Base-by-base conservation (phyloP, 2,329 filamentous ascomycete genomes). In the Fusarium sp. region DNA sequence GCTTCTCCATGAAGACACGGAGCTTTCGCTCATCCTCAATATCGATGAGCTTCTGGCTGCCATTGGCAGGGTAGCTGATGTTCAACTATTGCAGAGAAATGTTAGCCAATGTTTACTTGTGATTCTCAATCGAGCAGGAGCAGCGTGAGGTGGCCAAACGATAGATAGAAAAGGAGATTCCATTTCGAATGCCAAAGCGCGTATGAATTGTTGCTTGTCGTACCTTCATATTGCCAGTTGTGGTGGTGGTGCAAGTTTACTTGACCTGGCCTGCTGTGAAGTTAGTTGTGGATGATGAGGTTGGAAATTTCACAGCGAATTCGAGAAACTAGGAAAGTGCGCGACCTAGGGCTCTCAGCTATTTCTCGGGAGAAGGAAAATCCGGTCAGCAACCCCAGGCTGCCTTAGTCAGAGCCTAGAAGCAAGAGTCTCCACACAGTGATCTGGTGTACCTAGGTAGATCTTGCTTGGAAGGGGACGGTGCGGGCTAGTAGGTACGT, bases 21-120 rank as follows among this genome's bases (percentile, higher is more conserved):
- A 98, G 91, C 91, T 97, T 98, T 88, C 95, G 94, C 88, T 99
- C 97, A 93, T 99, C 97, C 83, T 99, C 96, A 81, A 99, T 88
- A 80, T 99, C 97, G 88, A 99, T 92, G 84, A 99, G 90, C 91
- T 99, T 99, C 87, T 99, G 96, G 83, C 94, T 96, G 91, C 96
- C 96, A 88, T 98, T 98, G 91, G 95, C 94, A 88, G 96, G 96
- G 92, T 95, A 97, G 80, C 86, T 88, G 81, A 90, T 88, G 87
- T 90, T 90, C 85, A 90, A 85, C 88, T 88, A 69, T 67, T 74
- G 32, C n/a, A 50, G 26, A 23, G 45, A 49, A 41, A 46, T 37
- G 78, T 85, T 72, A 85, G 83, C 77, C 66, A 60, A 59, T 69
- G 33, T 72, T 58, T 64, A 46, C 57, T 63, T 17, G 17, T 40